phyloP scores from a whole-genome alignment of 1,284 basidiomycete genomes.

The Microbotryum intermedium region DNA sequence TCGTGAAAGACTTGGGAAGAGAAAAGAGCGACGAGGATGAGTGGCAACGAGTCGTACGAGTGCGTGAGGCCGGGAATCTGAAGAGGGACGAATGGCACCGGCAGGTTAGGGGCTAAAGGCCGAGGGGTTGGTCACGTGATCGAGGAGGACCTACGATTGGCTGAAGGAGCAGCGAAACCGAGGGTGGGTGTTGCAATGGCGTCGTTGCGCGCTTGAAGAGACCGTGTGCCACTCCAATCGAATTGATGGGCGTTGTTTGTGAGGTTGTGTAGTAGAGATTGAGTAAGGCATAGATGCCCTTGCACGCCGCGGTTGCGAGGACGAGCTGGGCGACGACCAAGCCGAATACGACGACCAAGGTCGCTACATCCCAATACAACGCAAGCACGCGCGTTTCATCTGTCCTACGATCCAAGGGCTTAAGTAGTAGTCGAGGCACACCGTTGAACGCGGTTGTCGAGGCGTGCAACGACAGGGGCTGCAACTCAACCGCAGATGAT shows the following conservation, averaged over 20 bases:
- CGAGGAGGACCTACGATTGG: slow-evolving; percentile 2
- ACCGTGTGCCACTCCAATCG: too few relatives aligned
- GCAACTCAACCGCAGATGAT: slow-evolving; percentile 14
- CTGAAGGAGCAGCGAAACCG: slow-evolving; percentile 2
- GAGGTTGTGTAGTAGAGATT: neutral
- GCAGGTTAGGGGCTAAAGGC: neutral
- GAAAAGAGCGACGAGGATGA: slow-evolving; percentile 11
- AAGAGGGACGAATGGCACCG: neutral
- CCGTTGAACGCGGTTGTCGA: slow-evolving; percentile 2
- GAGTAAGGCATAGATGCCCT: neutral
- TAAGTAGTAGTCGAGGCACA: neutral
- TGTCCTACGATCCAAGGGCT: neutral
- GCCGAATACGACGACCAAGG: neutral
- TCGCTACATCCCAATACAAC: slow-evolving; percentile 1
- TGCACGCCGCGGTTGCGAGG: slow-evolving; percentile 1
- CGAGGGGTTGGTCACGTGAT: neutral
- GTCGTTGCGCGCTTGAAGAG: neutral
- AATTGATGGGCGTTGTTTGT: too few relatives aligned
- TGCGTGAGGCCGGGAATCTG: slow-evolving; percentile 19
- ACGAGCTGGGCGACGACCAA: slow-evolving; percentile 2
- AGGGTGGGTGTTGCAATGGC: neutral
- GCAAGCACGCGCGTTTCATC: neutral
- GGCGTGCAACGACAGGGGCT: slow-evolving; percentile 1
- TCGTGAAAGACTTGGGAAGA: slow-evolving; percentile 25
- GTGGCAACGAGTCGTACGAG: slow-evolving; percentile 6